Evolutionary conservation across 2,329 filamentous ascomycete species (phyloP).

Genomic region (Sporothrix curviconia): DNA sequence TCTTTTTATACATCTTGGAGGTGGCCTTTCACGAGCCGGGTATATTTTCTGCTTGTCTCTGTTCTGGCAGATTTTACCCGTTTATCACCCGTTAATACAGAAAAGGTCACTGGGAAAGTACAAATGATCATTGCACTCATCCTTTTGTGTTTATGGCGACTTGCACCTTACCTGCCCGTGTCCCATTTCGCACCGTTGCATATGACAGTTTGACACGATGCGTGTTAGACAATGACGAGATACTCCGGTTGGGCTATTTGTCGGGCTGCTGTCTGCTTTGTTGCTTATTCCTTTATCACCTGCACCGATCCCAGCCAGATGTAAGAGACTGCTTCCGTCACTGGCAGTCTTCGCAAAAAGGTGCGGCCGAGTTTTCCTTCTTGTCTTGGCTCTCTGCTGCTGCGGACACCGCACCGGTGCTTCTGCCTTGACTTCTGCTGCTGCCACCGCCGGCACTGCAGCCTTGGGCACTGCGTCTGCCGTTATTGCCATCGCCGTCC

Average conservation of each 20-base stretch:
- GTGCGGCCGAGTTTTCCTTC: conserved; percentile 6
- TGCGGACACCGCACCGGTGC: too few relatives aligned
- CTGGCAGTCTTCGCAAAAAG: conserved; percentile 32
- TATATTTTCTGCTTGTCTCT: background rate
- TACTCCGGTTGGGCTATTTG: too few relatives aligned
- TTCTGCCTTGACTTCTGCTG: background rate
- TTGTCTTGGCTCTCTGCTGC: background rate
- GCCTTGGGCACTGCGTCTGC: too few relatives aligned
- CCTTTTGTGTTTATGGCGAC: too few relatives aligned
- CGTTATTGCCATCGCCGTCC: background rate
- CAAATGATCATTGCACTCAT: conserved; percentile 8
- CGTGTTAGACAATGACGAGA: too few relatives aligned
- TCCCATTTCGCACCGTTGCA: too few relatives aligned
- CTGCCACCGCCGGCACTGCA: background rate
- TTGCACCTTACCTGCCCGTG: too few relatives aligned
- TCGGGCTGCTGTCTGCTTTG: too few relatives aligned
- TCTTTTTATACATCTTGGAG: background rate
- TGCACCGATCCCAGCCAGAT: too few relatives aligned
- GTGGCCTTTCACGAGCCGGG: background rate
- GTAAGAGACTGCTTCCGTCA: conserved; percentile 18
- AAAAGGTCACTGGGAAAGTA: conserved; percentile 15
- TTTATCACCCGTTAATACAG: conserved; percentile 12
- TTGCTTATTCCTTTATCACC: too few relatives aligned
- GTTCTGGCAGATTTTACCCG: background rate
- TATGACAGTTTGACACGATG: too few relatives aligned